Conservation (phyloP, 306 rosid genomes). For the Malus domestica region ASM211411v1 NC_041801.1:5689501-5690000, state of each 20-base stretch:
- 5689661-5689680: constrained; percentile 5
- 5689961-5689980: constrained; percentile 55
- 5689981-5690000: constrained; percentile 55
- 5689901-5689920: constrained; percentile 77
- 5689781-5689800: constrained; percentile 88
- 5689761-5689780: constrained; percentile 81
- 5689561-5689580: constrained; percentile 66
- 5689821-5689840: constrained; percentile 86
- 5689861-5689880: constrained; percentile 53
- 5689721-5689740: constrained; percentile 77
- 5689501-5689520: constrained; percentile 45
- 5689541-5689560: constrained; percentile 64
- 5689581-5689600: constrained; percentile 35
- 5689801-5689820: constrained; percentile 94
- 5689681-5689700: constrained; percentile 62
- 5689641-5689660: background rate
- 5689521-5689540: constrained; percentile 92
- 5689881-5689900: constrained; percentile 72
- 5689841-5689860: constrained; percentile 77
- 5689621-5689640: constrained; percentile 2
- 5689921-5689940: constrained; percentile 74
- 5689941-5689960: constrained; percentile 85
- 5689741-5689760: constrained; percentile 81
- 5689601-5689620: constrained; percentile 17
- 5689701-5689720: constrained; percentile 78